Conservation (phyloP, 129 eudicot species). For the Flaveria sonorensis region DNA sequence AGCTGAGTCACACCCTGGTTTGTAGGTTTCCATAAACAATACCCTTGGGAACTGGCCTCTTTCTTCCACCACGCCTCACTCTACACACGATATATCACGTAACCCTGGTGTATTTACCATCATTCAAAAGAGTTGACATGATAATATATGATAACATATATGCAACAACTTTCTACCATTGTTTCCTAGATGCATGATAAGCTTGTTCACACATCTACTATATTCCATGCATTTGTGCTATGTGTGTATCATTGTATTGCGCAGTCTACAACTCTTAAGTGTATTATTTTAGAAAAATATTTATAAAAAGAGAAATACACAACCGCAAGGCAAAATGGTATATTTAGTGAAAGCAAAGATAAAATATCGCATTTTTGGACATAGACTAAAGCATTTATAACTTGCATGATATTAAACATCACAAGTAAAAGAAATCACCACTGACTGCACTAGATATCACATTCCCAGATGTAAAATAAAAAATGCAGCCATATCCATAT, state of each 20-base stretch:
- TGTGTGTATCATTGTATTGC: neutral
- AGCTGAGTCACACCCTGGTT: conserved; percentile 73
- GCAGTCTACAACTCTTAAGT: neutral
- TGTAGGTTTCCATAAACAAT: conserved; percentile 70
- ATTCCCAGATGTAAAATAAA: neutral
- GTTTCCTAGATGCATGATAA: neutral
- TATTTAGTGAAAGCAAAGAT: neutral
- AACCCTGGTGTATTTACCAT: conserved; percentile 37
- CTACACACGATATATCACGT: conserved; percentile 69
- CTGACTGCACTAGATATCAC: neutral
- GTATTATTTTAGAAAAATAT: neutral
- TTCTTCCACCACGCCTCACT: conserved; percentile 78
- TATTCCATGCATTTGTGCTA: neutral
- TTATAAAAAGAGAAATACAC: neutral
- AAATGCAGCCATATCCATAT: neutral
- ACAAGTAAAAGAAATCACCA: neutral
- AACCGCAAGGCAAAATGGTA: neutral
- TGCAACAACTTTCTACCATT: neutral
- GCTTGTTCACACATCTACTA: neutral
- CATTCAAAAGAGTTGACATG: neutral
- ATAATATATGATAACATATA: neutral
- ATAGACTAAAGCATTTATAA: neutral
- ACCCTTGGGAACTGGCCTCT: conserved; percentile 86
- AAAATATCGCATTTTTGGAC: neutral
- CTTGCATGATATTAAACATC: neutral